Evolutionary conservation across 805 yeast species (phyloP).

Genomic region (Kuraishia ogatae): DNA sequence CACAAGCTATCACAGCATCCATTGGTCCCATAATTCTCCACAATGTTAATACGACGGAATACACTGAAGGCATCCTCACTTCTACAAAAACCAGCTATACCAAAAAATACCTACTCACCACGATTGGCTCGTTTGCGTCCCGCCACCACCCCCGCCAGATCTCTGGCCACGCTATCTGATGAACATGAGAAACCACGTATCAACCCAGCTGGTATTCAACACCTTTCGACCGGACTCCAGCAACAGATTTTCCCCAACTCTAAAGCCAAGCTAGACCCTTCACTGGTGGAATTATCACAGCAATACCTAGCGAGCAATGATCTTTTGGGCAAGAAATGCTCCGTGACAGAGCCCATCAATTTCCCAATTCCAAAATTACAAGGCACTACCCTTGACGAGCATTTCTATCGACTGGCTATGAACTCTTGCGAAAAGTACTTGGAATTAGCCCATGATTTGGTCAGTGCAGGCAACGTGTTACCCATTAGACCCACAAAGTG

Average conservation of each 20-base stretch:
- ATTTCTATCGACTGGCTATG: slow-evolving; percentile 65
- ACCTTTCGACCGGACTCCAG: slow-evolving; percentile 52
- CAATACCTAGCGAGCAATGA: slow-evolving; percentile 52
- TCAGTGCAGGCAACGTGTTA: slow-evolving; percentile 22
- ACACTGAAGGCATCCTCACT: background rate
- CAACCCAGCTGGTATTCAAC: slow-evolving; percentile 78
- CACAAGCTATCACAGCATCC: no score
- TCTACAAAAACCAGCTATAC: no score
- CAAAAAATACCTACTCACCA: no score
- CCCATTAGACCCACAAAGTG: slow-evolving; percentile 42
- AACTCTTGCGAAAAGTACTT: slow-evolving; percentile 53
- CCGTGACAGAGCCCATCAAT: slow-evolving; percentile 46
- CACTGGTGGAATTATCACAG: slow-evolving; percentile 45
- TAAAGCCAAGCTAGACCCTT: slow-evolving; percentile 17
- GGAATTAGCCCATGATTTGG: slow-evolving; percentile 37
- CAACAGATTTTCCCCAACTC: slow-evolving; percentile 47
- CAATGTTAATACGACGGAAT: background rate
- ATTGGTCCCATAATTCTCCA: no score
- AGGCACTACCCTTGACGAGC: slow-evolving; percentile 74
- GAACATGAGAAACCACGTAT: slow-evolving; percentile 37
- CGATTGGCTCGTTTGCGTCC: no score
- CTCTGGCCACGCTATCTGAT: background rate
- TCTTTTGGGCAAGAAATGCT: slow-evolving; percentile 69
- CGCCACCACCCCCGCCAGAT: no score
- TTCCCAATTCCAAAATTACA: slow-evolving; percentile 62